Base-by-base conservation (phyloP, 139 green algal genomes). In the Picochlorum sp. region DNA sequence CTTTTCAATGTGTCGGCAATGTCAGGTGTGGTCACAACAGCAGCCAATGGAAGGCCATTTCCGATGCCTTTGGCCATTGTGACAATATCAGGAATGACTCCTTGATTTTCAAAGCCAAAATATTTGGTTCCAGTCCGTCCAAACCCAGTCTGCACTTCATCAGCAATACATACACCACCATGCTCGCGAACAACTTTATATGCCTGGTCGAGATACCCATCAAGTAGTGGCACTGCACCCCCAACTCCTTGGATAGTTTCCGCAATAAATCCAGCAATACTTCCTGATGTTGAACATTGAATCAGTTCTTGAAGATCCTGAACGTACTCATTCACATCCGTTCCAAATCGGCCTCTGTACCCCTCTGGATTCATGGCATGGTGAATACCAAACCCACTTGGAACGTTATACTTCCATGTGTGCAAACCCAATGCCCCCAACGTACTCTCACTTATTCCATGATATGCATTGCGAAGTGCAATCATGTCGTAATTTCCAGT, bases 121-220 rank as follows among this genome's bases (percentile, higher is more conserved):
- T 91, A 98, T 62, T 90, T 57, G 26, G 69, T 82, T 31, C 92
- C 92, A 0, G 88, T 97, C 61, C 92, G 77, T 13, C 93, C 92
- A 73, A 98, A 98, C n/a, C 92, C 92, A 16, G 88, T 95, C 77
- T 98, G 92, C 31, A 98, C 92, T 73, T 98, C 92, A 67, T 98
- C 92, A 0, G 93, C 90, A 45, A 98, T 95, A 76, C 88, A 96
- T 41, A 98, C 52, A 16, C 92, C 92, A 18, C 92, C 92, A 4
- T 86, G 84, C n/a, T 79, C 78, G 2, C 93, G 77, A 18, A 98
- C 71, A 26, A 86, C 78, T 81, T 96, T 77, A 72, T 98, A 97
- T 11, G 80, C 88, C 10, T 72, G 78, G 3, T 88, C 82, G 62
- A 98, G 72, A 81, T 96, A 98, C 4, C 88, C 92, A 28, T 85